These are phyloP conservation scores for Ophiostoma montium DNA, from an alignment of 2,329 filamentous ascomycete genomes.

Conservation along the genomic window DNA sequence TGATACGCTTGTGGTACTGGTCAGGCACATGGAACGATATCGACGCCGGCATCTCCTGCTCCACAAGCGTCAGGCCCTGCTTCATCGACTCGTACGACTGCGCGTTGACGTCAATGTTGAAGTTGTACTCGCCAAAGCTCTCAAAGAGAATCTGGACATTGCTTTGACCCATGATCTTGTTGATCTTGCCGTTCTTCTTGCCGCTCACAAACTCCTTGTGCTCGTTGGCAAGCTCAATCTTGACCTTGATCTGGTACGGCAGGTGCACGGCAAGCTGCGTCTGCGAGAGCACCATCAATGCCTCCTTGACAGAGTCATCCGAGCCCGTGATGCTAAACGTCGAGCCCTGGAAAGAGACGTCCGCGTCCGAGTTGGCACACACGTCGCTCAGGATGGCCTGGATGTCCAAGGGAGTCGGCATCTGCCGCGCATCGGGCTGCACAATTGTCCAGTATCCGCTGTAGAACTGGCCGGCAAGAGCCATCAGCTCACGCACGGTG, in stretches of 20 bases:
- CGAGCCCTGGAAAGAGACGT: slow-evolving; percentile 87
- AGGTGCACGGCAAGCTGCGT: slow-evolving; percentile 77
- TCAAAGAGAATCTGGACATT: slow-evolving; percentile 99
- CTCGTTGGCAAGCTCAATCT: slow-evolving; percentile 97
- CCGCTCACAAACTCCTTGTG: slow-evolving; percentile 99
- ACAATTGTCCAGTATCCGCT: slow-evolving; percentile 93
- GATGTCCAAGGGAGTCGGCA: slow-evolving; percentile 57
- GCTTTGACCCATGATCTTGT: slow-evolving; percentile 99
- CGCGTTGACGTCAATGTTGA: slow-evolving; percentile 96
- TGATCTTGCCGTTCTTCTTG: slow-evolving; percentile 99
- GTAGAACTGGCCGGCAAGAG: slow-evolving; percentile 91
- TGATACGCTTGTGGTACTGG: slow-evolving; percentile 98
- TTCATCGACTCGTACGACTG: slow-evolving; percentile 88
- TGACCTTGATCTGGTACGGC: slow-evolving; percentile 88
- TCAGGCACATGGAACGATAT: slow-evolving; percentile 99
- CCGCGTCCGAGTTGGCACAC: slow-evolving; percentile 88
- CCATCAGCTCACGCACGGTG: slow-evolving; percentile 91
- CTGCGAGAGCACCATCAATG: slow-evolving; percentile 86
- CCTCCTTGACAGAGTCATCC: slow-evolving; percentile 89
- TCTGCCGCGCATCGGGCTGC: slow-evolving; percentile 50
- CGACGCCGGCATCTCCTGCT: slow-evolving; percentile 97
- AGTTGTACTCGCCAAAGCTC: slow-evolving; percentile 99
- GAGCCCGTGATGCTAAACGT: slow-evolving; percentile 91
- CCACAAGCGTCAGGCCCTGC: slow-evolving; percentile 79
- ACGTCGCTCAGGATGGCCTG: slow-evolving; percentile 89